phyloP scores from a whole-genome alignment of 148 eudicot species.

The Chenopodium berlandieri region DNA sequence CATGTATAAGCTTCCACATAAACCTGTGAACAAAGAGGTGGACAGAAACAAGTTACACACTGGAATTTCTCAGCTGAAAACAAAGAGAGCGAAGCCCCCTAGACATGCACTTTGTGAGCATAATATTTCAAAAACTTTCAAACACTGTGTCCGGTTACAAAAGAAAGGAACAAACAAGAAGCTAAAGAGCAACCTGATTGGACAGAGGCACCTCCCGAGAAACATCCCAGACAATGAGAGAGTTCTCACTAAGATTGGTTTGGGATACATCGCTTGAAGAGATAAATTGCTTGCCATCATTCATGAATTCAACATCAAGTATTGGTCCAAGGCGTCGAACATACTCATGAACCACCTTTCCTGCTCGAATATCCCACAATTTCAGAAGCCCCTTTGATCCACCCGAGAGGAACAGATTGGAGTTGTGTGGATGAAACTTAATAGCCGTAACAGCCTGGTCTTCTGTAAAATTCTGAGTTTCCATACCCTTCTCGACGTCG shows the following conservation, averaged over 20 bases:
- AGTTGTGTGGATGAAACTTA: conserved; percentile 69
- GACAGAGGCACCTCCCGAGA: conserved; percentile 78
- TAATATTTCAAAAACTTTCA: background rate
- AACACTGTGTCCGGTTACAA: background rate
- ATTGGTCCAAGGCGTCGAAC: conserved; percentile 61
- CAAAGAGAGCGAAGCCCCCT: background rate
- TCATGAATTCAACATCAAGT: conserved; percentile 80
- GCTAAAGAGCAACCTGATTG: conserved; percentile 62
- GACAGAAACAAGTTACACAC: background rate
- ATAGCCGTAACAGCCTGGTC: conserved; percentile 74
- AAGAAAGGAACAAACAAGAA: background rate
- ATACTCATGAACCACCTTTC: conserved; percentile 63
- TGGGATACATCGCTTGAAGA: conserved; percentile 83
- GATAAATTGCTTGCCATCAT: conserved; percentile 60
- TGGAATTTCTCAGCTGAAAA: background rate
- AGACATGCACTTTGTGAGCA: background rate
- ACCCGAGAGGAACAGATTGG: conserved; percentile 77
- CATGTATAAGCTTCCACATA: conserved; percentile 84
- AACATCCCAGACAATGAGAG: conserved; percentile 87
- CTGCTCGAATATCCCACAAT: conserved; percentile 79
- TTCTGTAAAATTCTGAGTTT: conserved; percentile 63
- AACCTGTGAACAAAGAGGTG: conserved; percentile 35
- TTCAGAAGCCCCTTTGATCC: conserved; percentile 76
- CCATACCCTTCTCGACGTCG: conserved; percentile 75
- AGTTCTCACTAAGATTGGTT: conserved; percentile 79